Conservation (phyloP, 257 asterid genomes). For the Jacaranda mimosifolia region DNA sequence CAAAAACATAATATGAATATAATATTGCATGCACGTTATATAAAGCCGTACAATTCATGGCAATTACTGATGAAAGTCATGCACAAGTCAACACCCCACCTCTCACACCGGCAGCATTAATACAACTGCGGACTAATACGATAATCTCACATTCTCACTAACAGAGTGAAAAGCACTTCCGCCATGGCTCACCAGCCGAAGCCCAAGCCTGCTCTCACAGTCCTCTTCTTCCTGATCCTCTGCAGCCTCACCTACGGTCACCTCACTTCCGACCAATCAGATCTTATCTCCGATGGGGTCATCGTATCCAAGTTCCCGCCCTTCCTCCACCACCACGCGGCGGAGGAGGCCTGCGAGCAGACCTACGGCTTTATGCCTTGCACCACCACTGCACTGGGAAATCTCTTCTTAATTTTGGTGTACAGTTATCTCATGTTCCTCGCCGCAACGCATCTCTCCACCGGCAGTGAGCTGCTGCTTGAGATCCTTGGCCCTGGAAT, state of each 20-base stretch:
- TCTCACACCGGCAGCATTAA: too few relatives aligned
- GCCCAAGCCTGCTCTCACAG: slow-evolving; percentile 38
- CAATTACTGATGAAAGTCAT: too few relatives aligned
- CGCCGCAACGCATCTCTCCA: slow-evolving; percentile 80
- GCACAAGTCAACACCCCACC: too few relatives aligned
- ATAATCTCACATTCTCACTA: too few relatives aligned
- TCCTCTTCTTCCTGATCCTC: slow-evolving; percentile 49
- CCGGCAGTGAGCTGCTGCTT: slow-evolving; percentile 87
- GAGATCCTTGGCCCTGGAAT: slow-evolving; percentile 91
- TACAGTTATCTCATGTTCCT: slow-evolving; percentile 87
- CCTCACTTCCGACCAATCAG: slow-evolving; percentile 54
- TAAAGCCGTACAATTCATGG: too few relatives aligned
- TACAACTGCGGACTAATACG: too few relatives aligned
- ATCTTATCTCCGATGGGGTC: slow-evolving; percentile 59
- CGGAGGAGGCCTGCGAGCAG: slow-evolving; percentile 79
- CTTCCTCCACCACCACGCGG: slow-evolving; percentile 49
- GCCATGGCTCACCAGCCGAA: slow-evolving; percentile 41
- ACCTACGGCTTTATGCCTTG: slow-evolving; percentile 92
- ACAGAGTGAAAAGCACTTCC: too few relatives aligned
- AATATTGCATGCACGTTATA: too few relatives aligned
- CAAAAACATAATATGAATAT: too few relatives aligned
- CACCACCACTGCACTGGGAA: slow-evolving; percentile 73
- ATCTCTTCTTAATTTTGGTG: slow-evolving; percentile 67
- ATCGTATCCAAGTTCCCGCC: slow-evolving; percentile 19
- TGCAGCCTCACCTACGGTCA: slow-evolving; percentile 59